Conservation (phyloP, 1,284 basidiomycete species). For the Pyrrhoderma lamaoense region DNA sequence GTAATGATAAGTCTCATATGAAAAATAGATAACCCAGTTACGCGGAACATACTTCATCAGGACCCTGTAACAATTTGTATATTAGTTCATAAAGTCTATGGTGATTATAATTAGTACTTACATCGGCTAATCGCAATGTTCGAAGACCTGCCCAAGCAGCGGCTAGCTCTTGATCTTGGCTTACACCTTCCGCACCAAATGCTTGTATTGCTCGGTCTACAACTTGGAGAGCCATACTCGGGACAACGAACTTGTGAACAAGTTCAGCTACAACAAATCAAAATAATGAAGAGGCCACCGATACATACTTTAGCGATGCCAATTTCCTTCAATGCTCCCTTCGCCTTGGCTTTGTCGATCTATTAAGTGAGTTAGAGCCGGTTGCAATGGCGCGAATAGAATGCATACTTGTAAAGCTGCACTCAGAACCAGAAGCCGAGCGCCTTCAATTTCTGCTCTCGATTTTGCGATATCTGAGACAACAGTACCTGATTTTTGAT, state of each 20-base stretch:
- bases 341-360: slow-evolving; percentile 88
- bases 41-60: slow-evolving; percentile 59
- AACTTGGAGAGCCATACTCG: slow-evolving; percentile 79
- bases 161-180: slow-evolving; percentile 84
- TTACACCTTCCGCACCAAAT: slow-evolving; percentile 92
- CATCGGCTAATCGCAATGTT: slow-evolving; percentile 88
- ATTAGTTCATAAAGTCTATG: slow-evolving; percentile 13
- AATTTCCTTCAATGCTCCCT: slow-evolving; percentile 95
- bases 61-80: slow-evolving; percentile 49
- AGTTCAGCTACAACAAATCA: slow-evolving; percentile 10
- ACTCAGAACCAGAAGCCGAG: slow-evolving; percentile 82
- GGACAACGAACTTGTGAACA: slow-evolving; percentile 73
- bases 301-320: slow-evolving; percentile 84
- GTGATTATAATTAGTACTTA: slow-evolving; percentile 34
- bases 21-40: too few relatives aligned
- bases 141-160: slow-evolving; percentile 72
- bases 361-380: slow-evolving; percentile 25
- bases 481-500: slow-evolving; percentile 74
- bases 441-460: slow-evolving; percentile 87
- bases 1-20: too few relatives aligned
- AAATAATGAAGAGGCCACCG: slow-evolving; percentile 1
- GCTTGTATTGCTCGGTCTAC: slow-evolving; percentile 93
- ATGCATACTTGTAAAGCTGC: slow-evolving; percentile 75
- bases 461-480: slow-evolving; percentile 87
- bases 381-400: background rate